phyloP scores from a whole-genome alignment of 1,284 basidiomycete species.

The Trichosporon sp. region DNA sequence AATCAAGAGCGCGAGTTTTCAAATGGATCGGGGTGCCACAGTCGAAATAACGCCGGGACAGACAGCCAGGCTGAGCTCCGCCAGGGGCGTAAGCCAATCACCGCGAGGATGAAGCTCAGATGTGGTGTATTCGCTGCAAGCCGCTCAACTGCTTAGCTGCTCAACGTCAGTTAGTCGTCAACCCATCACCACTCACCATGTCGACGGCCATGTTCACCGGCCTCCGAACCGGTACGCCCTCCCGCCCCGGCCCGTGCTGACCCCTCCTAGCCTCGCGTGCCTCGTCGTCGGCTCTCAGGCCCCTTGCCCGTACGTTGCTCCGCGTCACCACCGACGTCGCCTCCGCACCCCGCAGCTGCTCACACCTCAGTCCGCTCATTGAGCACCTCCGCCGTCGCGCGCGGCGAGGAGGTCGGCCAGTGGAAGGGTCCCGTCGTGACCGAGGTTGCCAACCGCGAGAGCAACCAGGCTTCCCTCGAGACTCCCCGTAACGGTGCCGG shows the following conservation, averaged over 20 bases:
- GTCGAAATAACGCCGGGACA: constrained; percentile 3
- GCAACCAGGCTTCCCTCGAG: constrained; percentile 80
- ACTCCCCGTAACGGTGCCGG: constrained; percentile 84
- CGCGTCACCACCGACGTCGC: constrained; percentile 14
- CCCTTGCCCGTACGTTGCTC: constrained; percentile 31
- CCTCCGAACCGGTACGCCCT: constrained; percentile 30
- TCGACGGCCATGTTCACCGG: constrained; percentile 32
- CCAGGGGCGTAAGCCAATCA: neutral
- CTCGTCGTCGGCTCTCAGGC: constrained; percentile 36
- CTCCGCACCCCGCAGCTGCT: neutral
- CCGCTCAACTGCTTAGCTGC: neutral
- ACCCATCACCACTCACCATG: constrained; percentile 24
- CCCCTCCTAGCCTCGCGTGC: constrained; percentile 21
- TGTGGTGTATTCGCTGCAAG: constrained; percentile 1
- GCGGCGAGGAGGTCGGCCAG: constrained; percentile 1
- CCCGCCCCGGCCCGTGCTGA: neutral
- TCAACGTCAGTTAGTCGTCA: constrained; percentile 4
- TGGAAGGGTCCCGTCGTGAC: constrained; percentile 27
- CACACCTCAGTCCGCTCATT: neutral
- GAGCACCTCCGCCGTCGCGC: neutral
- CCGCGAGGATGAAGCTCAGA: constrained; percentile 1
- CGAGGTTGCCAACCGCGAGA: constrained; percentile 62
- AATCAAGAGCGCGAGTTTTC: neutral
- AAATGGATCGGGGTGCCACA: neutral
- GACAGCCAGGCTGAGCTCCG: constrained; percentile 1